These are phyloP conservation scores for Pleurotus tuber-regium DNA, from an alignment of 768 basidiomycete genomes.

Conservation along the genomic window DNA sequence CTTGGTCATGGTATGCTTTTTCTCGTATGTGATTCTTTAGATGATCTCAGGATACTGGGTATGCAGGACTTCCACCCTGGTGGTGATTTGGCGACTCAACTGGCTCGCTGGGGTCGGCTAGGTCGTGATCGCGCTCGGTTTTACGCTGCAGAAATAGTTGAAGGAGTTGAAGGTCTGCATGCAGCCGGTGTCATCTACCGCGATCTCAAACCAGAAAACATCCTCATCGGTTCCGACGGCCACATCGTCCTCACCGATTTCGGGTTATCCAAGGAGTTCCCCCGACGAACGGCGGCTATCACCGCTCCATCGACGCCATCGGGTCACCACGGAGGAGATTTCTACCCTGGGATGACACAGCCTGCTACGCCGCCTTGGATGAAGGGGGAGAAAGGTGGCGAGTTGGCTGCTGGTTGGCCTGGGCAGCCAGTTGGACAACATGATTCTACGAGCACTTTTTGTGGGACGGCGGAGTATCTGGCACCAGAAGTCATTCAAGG, in stretches of 20 bases:
- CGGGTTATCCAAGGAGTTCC: slow-evolving; percentile 90
- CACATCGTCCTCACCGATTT: slow-evolving; percentile 98
- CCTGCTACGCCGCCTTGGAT: slow-evolving; percentile 74
- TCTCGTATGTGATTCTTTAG: slow-evolving; percentile 16
- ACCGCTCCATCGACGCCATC: slow-evolving; percentile 61
- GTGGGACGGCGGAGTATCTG: slow-evolving; percentile 94
- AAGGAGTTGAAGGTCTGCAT: slow-evolving; percentile 94
- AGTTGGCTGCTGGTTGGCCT: slow-evolving; percentile 56
- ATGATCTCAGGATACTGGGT: slow-evolving; percentile 12
- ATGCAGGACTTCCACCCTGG: slow-evolving; percentile 89
- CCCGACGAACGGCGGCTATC: slow-evolving; percentile 43
- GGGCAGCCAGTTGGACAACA: slow-evolving; percentile 43
- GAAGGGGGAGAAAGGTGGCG: slow-evolving; percentile 57
- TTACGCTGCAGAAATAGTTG: slow-evolving; percentile 96
- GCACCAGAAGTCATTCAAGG: slow-evolving; percentile 97
- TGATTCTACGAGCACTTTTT: slow-evolving; percentile 85
- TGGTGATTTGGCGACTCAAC: slow-evolving; percentile 95
- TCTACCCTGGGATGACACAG: slow-evolving; percentile 46
- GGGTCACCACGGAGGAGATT: slow-evolving; percentile 42
- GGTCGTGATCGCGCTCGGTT: slow-evolving; percentile 94
- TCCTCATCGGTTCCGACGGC: slow-evolving; percentile 90
- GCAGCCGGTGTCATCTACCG: slow-evolving; percentile 95
- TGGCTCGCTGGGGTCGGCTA: slow-evolving; percentile 91
- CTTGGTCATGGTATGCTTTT: slow-evolving; percentile 78
- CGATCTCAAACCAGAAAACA: slow-evolving; percentile 96